phyloP scores from a whole-genome alignment of 805 yeast genomes.

The Torulaspora delbrueckii region DNA sequence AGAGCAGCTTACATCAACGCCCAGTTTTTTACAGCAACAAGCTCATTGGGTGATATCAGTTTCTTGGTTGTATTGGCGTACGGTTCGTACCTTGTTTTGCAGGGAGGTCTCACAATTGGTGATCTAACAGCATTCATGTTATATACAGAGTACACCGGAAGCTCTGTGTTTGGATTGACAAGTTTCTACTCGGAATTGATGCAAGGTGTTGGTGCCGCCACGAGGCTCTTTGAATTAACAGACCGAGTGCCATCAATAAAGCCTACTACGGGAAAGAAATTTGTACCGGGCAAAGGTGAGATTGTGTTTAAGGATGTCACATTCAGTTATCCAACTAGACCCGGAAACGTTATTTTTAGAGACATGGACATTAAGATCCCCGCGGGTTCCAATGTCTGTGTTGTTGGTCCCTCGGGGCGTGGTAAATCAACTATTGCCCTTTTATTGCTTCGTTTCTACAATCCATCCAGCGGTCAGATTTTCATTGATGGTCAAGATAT shows the following conservation, averaged over 20 bases:
- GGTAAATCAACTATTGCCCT: slow-evolving; percentile 83
- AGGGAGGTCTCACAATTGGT: slow-evolving; percentile 76
- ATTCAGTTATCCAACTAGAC: slow-evolving; percentile 87
- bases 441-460: slow-evolving; percentile 54
- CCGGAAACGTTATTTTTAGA: slow-evolving; percentile 53
- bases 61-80: slow-evolving; percentile 68
- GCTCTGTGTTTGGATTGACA: slow-evolving; percentile 86
- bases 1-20: slow-evolving; percentile 79
- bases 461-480: slow-evolving; percentile 44
- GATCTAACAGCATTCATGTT: slow-evolving; percentile 90
- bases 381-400: slow-evolving; percentile 58
- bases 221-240: slow-evolving; percentile 80
- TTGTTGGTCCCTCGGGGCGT: slow-evolving; percentile 84
- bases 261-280: slow-evolving; percentile 55
- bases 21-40: slow-evolving; percentile 69
- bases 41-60: slow-evolving; percentile 78
- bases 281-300: slow-evolving; percentile 37
- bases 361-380: slow-evolving; percentile 46
- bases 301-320: slow-evolving; percentile 62
- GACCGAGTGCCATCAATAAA: slow-evolving; percentile 70
- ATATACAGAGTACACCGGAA: slow-evolving; percentile 92
- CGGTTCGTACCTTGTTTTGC: slow-evolving; percentile 77
- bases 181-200: slow-evolving; percentile 90
- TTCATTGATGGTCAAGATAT: slow-evolving; percentile 51
- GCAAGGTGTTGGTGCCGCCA: slow-evolving; percentile 98